Evolutionary conservation across 2,329 filamentous ascomycete species (phyloP).

Genomic region (Pseudonectria foliicola): DNA sequence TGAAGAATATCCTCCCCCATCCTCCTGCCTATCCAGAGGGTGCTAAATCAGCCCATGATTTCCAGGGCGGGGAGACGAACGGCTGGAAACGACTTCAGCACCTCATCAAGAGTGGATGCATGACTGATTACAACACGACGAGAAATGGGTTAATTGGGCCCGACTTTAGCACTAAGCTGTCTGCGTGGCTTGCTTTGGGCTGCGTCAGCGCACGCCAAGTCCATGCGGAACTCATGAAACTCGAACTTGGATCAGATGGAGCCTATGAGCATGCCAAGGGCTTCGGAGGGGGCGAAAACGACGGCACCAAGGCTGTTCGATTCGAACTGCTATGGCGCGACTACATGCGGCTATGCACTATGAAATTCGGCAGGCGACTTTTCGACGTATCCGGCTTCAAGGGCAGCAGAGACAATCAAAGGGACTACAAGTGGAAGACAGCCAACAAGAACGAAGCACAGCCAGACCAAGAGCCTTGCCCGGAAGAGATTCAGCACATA

Average conservation of each 20-base stretch:
- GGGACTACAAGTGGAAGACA: slow-evolving; percentile 43
- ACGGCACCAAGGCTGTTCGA: slow-evolving; percentile 61
- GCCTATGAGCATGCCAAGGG: slow-evolving; percentile 38
- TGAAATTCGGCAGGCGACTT: slow-evolving; percentile 59
- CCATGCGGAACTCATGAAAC: slow-evolving; percentile 58
- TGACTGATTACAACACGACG: slow-evolving; percentile 60
- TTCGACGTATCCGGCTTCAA: slow-evolving; percentile 59
- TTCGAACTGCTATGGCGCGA: slow-evolving; percentile 74
- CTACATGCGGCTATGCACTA: slow-evolving; percentile 70
- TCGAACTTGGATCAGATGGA: slow-evolving; percentile 55
- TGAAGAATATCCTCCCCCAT: slow-evolving; percentile 44
- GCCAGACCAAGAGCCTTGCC: slow-evolving; percentile 30
- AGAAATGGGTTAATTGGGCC: slow-evolving; percentile 63
- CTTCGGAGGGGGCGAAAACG: slow-evolving; percentile 64
- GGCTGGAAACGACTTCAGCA: slow-evolving; percentile 53
- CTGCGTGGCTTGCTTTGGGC: slow-evolving; percentile 64
- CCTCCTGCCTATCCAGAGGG: slow-evolving; percentile 46
- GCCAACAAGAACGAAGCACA: slow-evolving; percentile 24
- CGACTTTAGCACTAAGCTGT: slow-evolving; percentile 71
- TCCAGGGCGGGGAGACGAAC: slow-evolving; percentile 57
- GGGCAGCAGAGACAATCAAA: slow-evolving; percentile 30
- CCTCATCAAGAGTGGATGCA: slow-evolving; percentile 52
- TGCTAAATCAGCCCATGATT: slow-evolving; percentile 55
- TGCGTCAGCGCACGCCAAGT: slow-evolving; percentile 67
- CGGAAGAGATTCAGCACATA: slow-evolving; percentile 38